Evolutionary conservation across 2,329 filamentous ascomycete species (phyloP), one percentile per base, ranked within the genome.

Genomic region (Calonectria montana): DNA sequence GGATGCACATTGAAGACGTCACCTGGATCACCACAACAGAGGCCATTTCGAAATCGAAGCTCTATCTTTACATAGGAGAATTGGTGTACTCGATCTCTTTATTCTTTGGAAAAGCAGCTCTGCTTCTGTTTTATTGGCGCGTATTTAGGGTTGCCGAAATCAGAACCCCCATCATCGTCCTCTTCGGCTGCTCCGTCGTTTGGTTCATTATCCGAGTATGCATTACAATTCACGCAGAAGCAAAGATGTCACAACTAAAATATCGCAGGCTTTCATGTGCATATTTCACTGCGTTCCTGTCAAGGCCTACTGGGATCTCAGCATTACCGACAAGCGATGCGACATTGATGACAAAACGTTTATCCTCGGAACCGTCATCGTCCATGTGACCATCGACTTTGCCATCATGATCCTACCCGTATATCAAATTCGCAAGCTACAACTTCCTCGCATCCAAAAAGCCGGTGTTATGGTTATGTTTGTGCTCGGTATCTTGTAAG

Each of bases 121-220:
- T 83, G 7, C 70, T 83, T 3, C 70, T 55, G 8, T 80, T 83
- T 21, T 83, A 83, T 67, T 81, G 79, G 79, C 78, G 81, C 15
- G 74, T 83, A 59, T 83, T 83, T 37, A 66, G 76, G 1, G 76
- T 79, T 16, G 69, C 76, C 12, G 78, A 77, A 27, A 79, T 79
- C 61, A 75, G 75, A 21, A 23, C 77, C 1, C 70, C 78, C 5
- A 77, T 82, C 47, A 69, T 73, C 0, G 50, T 81, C 4, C 35
- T 82, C 2, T 35, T 78, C 16, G 76, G 45, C 0, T 75, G 73
- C n/a, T 80, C 80, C 1, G 16, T 79, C 4, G 62, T 81, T 5
- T 82, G 81, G 81, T 74, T 82, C 35, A 76, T 77, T 29, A 73
- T 80, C n/a, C 72, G 80, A 48, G 77, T 79, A 25, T n/a, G 77